Base-by-base conservation (phyloP, 1,284 basidiomycete species). In the Caloboletus inedulis region DNA sequence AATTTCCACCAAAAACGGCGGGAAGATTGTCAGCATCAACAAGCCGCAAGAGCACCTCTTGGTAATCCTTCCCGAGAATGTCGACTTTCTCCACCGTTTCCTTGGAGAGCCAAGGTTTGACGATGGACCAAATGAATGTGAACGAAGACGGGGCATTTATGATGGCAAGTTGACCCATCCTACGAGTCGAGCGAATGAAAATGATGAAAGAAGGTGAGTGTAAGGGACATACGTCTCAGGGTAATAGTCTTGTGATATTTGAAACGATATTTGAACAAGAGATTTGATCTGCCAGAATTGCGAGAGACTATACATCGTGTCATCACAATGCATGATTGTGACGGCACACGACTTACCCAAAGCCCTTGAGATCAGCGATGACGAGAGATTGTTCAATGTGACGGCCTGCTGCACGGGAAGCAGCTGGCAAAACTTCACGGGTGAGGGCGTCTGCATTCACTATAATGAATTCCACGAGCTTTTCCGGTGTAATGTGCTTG, bases 211-310 rank as follows among this genome's bases (percentile, higher is more conserved):
- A 21, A 27, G 6, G 12, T 3, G 27, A 9, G 33, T 23, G 7
- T 7, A 18, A 37, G 36, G 39, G 34, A 65, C 79, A 54, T 62
- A 88, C 86, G 83, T 84, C 65, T 89, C 86, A 2, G 87, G 86
- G 58, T 78, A 87, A 65, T 85, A 88, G 62, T 87, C 85, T 67
- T 89, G 86, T 1, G 85, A 86, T 46, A 89, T 74, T 59, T 87
- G 83, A 68, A 89, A 85, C 4, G 81, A 80, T 44, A 69, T 70
- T 39, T 79, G 73, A 29, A 77, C 76, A 16, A 88, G 71, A 43
- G 74, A 72, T 65, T 84, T 87, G 73, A 87, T 82, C 61, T 86
- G 80, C 86, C 86, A 89, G 61, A 88, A 89, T 59, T 86, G 81
- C 46, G 72, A 69, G 43, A 87, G 64, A 14, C 85, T 86, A 43